These are phyloP conservation scores for Triticum timopheevii DNA, from an alignment of 176 grass and related monocot genomes.

Conservation along the genomic window DNA sequence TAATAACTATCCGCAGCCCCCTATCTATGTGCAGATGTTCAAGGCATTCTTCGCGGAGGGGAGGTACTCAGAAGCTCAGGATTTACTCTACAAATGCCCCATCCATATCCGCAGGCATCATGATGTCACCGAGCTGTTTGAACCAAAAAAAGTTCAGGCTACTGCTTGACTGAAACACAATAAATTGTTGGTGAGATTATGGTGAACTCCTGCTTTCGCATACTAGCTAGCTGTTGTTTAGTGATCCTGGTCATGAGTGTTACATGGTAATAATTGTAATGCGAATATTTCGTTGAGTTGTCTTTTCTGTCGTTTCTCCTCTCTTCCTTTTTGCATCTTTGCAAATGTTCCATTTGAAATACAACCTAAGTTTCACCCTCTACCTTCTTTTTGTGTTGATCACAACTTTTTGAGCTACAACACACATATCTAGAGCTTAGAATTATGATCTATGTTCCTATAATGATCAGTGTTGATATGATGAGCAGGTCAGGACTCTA, in stretches of 20 bases:
- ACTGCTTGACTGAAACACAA: constrained; percentile 28
- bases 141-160: constrained; percentile 43
- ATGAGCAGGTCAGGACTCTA: not conserved
- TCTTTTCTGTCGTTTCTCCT: not conserved
- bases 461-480: not conserved
- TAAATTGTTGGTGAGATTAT: constrained; percentile 23
- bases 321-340: not conserved
- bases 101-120: constrained; percentile 69
- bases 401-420: not conserved
- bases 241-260: not conserved
- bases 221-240: constrained; percentile 9
- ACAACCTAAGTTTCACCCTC: not conserved
- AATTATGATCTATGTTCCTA: not conserved
- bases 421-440: not conserved
- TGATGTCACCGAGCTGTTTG: constrained; percentile 64
- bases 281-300: not conserved
- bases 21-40: constrained; percentile 64
- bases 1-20: constrained; percentile 38
- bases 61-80: constrained; percentile 76
- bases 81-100: constrained; percentile 82
- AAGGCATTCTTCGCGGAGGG: constrained; percentile 72
- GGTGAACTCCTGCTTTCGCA: not conserved
- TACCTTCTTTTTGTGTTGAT: not conserved
- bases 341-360: constrained; percentile 1
- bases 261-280: constrained; percentile 7